Conservation (phyloP, 805 yeast genomes). For the Metschnikowia aberdeeniae region DNA sequence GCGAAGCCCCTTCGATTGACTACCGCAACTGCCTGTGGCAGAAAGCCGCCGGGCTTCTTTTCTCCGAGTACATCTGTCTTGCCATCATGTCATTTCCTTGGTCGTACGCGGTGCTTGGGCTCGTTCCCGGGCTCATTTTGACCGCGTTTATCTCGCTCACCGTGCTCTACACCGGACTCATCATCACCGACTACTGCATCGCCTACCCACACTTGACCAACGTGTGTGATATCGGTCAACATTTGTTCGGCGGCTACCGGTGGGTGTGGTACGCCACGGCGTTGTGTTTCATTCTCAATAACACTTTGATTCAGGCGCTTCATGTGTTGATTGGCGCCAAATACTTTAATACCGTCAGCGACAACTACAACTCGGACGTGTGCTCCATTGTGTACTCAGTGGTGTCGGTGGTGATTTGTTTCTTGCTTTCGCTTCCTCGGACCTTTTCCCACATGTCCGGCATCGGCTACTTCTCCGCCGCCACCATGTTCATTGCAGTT, state of each 20-base stretch:
- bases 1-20: slow-evolving; percentile 29
- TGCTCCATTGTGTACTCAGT: slow-evolving; percentile 54
- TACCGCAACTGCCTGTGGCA: slow-evolving; percentile 55
- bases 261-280: slow-evolving; percentile 59
- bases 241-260: slow-evolving; percentile 46
- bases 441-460: slow-evolving; percentile 50
- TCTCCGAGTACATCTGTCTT: slow-evolving; percentile 57
- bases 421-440: slow-evolving; percentile 51
- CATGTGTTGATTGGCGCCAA: slow-evolving; percentile 60
- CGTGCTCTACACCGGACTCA: slow-evolving; percentile 54
- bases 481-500: slow-evolving; percentile 55
- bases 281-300: slow-evolving; percentile 49
- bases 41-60: slow-evolving; percentile 54
- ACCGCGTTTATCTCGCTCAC: slow-evolving; percentile 49
- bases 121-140: slow-evolving; percentile 54
- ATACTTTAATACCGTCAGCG: slow-evolving; percentile 51
- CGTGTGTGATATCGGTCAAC: slow-evolving; percentile 58
- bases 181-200: slow-evolving; percentile 51
- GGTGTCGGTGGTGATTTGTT: slow-evolving; percentile 46
- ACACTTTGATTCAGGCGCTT: slow-evolving; percentile 54
- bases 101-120: slow-evolving; percentile 57
- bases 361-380: slow-evolving; percentile 33
- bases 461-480: slow-evolving; percentile 51
- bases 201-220: slow-evolving; percentile 48
- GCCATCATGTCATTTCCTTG: slow-evolving; percentile 67